Evolutionary conservation across 352 stramenopile species (phyloP).

Genomic region (Phytophthora pini): DNA sequence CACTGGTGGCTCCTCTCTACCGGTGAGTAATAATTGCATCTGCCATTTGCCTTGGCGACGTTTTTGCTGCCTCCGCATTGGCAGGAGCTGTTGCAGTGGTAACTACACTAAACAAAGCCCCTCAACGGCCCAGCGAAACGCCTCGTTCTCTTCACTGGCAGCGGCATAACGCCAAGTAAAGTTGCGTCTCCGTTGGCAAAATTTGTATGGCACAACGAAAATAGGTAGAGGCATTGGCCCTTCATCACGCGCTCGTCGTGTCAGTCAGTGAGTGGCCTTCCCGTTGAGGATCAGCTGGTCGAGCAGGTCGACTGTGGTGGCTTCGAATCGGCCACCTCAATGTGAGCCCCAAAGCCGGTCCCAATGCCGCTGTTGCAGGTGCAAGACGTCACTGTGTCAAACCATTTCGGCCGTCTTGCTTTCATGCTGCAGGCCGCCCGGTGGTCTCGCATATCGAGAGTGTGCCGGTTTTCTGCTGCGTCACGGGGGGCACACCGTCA

Average conservation of each 20-base stretch:
- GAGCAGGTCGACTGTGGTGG: neutral
- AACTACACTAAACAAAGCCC: neutral
- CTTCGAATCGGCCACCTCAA: neutral
- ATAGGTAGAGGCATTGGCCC: slow-evolving; percentile 4
- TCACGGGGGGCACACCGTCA: slow-evolving; percentile 1
- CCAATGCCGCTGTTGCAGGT: too few relatives aligned
- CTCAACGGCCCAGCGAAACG: slow-evolving; percentile 4
- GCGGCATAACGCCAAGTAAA: too few relatives aligned
- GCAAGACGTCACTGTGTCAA: too few relatives aligned
- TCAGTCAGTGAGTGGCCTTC: slow-evolving; percentile 3
- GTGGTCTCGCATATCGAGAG: neutral
- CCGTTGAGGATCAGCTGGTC: neutral
- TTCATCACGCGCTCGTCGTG: slow-evolving; percentile 8
- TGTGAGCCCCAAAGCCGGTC: too few relatives aligned
- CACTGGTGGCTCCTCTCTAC: slow-evolving; percentile 14
- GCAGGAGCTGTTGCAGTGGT: neutral
- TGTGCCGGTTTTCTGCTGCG: slow-evolving; percentile 13
- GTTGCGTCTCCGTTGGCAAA: too few relatives aligned
- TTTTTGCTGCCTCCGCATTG: slow-evolving; percentile 1
- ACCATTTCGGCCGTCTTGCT: too few relatives aligned
- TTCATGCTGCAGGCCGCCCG: too few relatives aligned
- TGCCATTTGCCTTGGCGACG: neutral
- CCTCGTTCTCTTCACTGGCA: neutral
- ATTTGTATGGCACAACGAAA: too few relatives aligned
- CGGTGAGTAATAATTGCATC: slow-evolving; percentile 18